phyloP scores from a whole-genome alignment of 2,329 filamentous ascomycete species.

The Penicillium sp. region DNA sequence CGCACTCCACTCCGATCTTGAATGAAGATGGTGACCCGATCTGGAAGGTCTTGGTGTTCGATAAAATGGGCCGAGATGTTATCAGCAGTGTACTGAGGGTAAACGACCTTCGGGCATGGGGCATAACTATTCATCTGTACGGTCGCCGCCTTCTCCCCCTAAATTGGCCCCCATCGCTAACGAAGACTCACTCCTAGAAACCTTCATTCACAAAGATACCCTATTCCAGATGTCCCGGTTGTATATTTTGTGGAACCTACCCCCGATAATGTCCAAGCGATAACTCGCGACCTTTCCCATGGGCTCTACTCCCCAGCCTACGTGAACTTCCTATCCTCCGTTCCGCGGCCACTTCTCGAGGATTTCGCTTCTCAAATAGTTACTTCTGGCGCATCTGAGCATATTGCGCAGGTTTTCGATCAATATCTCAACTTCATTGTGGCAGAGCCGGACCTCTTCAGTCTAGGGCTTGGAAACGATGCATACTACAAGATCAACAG shows the following conservation, averaged over 20 bases:
- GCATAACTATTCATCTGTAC: constrained; percentile 95
- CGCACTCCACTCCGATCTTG: constrained; percentile 73
- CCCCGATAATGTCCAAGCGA: constrained; percentile 71
- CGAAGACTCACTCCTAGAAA: constrained; percentile 54
- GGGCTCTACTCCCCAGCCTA: constrained; percentile 91
- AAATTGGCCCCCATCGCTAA: constrained; percentile 15
- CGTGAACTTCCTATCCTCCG: constrained; percentile 93
- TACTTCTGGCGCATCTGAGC: constrained; percentile 76
- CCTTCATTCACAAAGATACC: constrained; percentile 74
- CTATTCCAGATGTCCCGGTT: constrained; percentile 93
- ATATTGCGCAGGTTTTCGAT: constrained; percentile 89
- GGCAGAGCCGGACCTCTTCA: constrained; percentile 92
- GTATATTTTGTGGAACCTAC: constrained; percentile 95
- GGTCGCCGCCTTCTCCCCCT: constrained; percentile 25
- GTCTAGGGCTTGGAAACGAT: constrained; percentile 86
- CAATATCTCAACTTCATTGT: constrained; percentile 98
- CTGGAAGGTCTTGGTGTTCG: constrained; percentile 97
- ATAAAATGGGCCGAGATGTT: constrained; percentile 85
- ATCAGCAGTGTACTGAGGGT: constrained; percentile 95
- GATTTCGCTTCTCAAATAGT: constrained; percentile 91
- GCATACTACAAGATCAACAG: constrained; percentile 97
- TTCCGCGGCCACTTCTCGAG: constrained; percentile 85
- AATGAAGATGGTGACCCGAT: constrained; percentile 87
- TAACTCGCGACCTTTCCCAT: constrained; percentile 81
- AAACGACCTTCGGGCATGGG: constrained; percentile 86